These are phyloP conservation scores for Phytophthora agathidicida DNA, from an alignment of 352 stramenopile species.

Conservation along the genomic window DNA sequence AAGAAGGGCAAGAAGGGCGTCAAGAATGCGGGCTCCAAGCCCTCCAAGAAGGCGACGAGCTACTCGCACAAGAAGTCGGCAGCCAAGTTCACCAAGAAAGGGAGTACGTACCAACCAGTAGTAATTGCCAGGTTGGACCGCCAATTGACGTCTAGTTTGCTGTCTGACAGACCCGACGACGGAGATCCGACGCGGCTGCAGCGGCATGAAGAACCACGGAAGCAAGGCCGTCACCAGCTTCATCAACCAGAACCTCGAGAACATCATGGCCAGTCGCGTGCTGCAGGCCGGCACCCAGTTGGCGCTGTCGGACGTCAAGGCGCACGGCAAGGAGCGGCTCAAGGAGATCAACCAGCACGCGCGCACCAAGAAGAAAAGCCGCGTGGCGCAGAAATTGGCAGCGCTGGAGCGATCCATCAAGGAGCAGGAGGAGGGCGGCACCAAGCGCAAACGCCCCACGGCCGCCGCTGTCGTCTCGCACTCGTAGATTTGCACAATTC, in stretches of 20 bases:
- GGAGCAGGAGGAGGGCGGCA: constrained; percentile 72
- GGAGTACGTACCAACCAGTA: constrained; percentile 57
- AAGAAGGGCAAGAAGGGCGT: constrained; percentile 80
- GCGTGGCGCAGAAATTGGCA: constrained; percentile 82
- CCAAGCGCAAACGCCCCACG: constrained; percentile 49
- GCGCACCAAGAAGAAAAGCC: constrained; percentile 87
- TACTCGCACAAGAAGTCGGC: constrained; percentile 85
- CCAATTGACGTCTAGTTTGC: not conserved
- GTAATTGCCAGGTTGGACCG: not conserved
- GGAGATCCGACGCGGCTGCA: constrained; percentile 76
- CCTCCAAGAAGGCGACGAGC: constrained; percentile 67
- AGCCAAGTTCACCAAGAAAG: constrained; percentile 89
- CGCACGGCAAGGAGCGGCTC: constrained; percentile 78
- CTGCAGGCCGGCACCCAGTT: constrained; percentile 72
- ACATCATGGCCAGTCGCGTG: constrained; percentile 87
- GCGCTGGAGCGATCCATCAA: constrained; percentile 82
- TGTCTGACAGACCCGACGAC: constrained; percentile 68
- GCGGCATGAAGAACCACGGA: constrained; percentile 78
- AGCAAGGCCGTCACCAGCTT: constrained; percentile 79
- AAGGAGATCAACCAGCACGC: constrained; percentile 86
- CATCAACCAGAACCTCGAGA: constrained; percentile 90
- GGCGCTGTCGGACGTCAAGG: constrained; percentile 67
- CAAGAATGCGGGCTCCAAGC: constrained; percentile 77
- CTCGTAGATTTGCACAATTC: constrained; percentile 22
- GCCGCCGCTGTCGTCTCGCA: constrained; percentile 43